phyloP scores from a whole-genome alignment of 2,329 filamentous ascomycete genomes.

The Grosmannia clavigera region DNA sequence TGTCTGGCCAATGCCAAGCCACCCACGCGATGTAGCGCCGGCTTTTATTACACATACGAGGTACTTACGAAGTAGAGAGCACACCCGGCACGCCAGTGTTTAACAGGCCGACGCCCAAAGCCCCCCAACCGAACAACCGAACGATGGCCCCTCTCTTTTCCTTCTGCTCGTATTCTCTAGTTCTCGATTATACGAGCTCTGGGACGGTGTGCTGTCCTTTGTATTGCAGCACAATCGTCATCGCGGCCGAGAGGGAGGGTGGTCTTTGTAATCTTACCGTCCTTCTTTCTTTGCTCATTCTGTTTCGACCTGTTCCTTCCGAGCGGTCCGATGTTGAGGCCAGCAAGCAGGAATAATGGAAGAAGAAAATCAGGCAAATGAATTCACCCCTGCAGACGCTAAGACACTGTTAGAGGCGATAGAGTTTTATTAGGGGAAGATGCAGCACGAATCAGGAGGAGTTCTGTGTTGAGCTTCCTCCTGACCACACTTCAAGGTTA shows the following conservation, averaged over 20 bases:
- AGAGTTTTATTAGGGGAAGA: background rate
- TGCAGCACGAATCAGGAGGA: background rate
- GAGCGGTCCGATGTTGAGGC: background rate
- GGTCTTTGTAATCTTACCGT: background rate
- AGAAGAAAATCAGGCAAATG: background rate
- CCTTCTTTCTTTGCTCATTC: background rate
- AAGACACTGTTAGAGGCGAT: background rate
- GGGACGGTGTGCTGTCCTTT: background rate
- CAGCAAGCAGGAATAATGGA: background rate
- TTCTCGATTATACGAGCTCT: background rate
- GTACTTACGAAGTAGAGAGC: too few relatives aligned
- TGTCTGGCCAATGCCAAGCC: background rate
- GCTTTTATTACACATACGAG: background rate
- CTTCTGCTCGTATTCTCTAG: background rate
- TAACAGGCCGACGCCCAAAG: background rate
- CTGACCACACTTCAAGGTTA: background rate
- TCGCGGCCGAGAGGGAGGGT: background rate
- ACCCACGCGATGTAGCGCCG: background rate
- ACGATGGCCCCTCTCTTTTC: background rate
- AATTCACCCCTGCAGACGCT: background rate
- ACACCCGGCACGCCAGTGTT: background rate
- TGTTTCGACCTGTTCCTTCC: background rate
- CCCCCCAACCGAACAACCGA: background rate
- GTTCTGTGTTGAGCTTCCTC: background rate
- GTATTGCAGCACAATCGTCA: background rate